These are phyloP conservation scores for Lichtheimia hyalospora DNA, from an alignment of 371 early-diverging fungal species.

Conservation along the genomic window DNA sequence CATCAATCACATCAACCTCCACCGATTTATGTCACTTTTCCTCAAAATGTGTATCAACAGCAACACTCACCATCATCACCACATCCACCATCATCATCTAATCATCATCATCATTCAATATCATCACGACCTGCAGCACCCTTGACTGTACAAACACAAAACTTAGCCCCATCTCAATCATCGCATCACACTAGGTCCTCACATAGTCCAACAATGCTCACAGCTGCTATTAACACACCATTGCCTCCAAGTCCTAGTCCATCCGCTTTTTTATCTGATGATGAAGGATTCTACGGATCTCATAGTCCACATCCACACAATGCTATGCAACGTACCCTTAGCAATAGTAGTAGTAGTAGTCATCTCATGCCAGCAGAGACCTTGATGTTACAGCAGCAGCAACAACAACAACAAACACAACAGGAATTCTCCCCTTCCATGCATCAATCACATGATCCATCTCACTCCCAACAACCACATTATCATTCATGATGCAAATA, in stretches of 20 bases:
- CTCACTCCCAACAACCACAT: neutral
- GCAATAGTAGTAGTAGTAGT: neutral
- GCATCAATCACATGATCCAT: neutral
- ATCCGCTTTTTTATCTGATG: slow-evolving; percentile 21
- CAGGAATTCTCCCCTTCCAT: neutral
- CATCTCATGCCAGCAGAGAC: neutral
- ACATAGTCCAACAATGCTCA: neutral
- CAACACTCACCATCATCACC: slow-evolving; percentile 12
- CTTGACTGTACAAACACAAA: slow-evolving; percentile 14
- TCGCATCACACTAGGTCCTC: neutral
- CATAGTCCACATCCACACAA: slow-evolving; percentile 20
- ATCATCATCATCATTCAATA: slow-evolving; percentile 1
- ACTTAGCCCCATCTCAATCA: slow-evolving; percentile 1
- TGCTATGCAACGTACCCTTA: neutral
- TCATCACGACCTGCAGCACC: slow-evolving; percentile 13
- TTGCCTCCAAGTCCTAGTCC: slow-evolving; percentile 26
- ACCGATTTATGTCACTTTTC: slow-evolving; percentile 60
- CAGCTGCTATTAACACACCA: slow-evolving; percentile 16
- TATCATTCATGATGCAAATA: neutral
- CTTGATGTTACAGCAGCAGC: neutral
- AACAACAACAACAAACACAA: neutral
- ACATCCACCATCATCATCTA: slow-evolving; percentile 7
- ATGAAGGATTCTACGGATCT: slow-evolving; percentile 18
- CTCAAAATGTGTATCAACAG: slow-evolving; percentile 26
- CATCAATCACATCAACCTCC: slow-evolving; percentile 36